These are phyloP conservation scores for Pseudogymnoascus sp. DNA, from an alignment of 2,329 filamentous ascomycete genomes.

Conservation along the genomic window DNA sequence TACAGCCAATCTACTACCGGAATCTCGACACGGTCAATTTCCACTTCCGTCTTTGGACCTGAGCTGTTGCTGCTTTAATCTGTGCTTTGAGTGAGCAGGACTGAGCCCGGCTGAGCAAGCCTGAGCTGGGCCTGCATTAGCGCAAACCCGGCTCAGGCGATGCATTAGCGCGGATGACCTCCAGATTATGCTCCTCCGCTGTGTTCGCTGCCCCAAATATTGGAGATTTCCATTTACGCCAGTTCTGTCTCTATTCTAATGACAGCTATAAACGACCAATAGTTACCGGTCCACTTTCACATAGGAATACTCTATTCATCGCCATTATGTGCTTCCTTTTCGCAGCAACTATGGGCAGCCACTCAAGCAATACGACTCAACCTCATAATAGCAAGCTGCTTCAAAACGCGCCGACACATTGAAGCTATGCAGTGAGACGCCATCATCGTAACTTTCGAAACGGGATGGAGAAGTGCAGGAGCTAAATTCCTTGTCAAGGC, in stretches of 20 bases:
- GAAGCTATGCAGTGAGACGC: neutral
- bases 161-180: neutral
- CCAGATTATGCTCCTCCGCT: constrained; percentile 13
- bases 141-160: neutral
- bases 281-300: neutral
- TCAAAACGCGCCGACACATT: neutral
- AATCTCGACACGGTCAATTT: constrained; percentile 16
- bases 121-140: constrained; percentile 5
- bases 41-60: constrained; percentile 14
- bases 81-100: constrained; percentile 10
- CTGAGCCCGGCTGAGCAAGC: constrained; percentile 9
- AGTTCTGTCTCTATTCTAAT: neutral
- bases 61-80: constrained; percentile 13
- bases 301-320: neutral
- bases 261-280: neutral
- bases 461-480: neutral
- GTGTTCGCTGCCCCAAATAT: constrained; percentile 12
- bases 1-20: constrained; percentile 2
- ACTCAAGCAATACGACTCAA: constrained; percentile 5
- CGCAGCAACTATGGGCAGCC: neutral
- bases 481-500: neutral
- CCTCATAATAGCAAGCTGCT: neutral
- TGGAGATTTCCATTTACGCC: constrained; percentile 7
- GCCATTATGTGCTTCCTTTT: constrained; percentile 2
- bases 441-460: neutral